phyloP scores from a whole-genome alignment of 2,329 filamentous ascomycete species.

The Penicillium polonicum region DNA sequence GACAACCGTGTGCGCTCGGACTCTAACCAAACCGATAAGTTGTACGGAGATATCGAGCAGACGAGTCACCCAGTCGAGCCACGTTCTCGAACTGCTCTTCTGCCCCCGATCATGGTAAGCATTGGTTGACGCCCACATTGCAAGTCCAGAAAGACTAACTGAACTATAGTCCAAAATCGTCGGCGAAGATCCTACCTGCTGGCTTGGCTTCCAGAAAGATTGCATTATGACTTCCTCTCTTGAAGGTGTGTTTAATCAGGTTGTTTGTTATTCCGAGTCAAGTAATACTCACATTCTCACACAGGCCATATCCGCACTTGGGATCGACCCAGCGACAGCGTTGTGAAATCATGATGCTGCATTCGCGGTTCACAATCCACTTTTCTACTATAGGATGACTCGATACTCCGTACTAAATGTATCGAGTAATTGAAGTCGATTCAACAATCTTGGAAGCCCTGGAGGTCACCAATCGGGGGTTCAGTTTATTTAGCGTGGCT shows the following conservation, averaged over 20 bases:
- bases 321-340: constrained; percentile 59
- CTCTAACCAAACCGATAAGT: constrained; percentile 60
- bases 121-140: neutral
- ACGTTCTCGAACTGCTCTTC: constrained; percentile 75
- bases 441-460: neutral
- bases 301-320: constrained; percentile 73
- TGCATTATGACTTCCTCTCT: constrained; percentile 91
- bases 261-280: constrained; percentile 5
- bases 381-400: neutral
- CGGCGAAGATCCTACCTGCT: constrained; percentile 82
- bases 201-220: constrained; percentile 91
- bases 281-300: constrained; percentile 16
- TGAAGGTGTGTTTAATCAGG: constrained; percentile 62
- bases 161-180: constrained; percentile 69
- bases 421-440: neutral
- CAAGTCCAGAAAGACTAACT: constrained; percentile 10
- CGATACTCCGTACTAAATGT: too few species aligned
- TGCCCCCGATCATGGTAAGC: constrained; percentile 85
- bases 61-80: constrained; percentile 78
- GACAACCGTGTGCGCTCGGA: constrained; percentile 66
- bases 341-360: constrained; percentile 24
- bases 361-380: neutral
- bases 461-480: neutral
- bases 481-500: neutral
- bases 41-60: constrained; percentile 52